phyloP scores from a whole-genome alignment of 73 alveolate species.

The Tetrahymena elliotti region DNA sequence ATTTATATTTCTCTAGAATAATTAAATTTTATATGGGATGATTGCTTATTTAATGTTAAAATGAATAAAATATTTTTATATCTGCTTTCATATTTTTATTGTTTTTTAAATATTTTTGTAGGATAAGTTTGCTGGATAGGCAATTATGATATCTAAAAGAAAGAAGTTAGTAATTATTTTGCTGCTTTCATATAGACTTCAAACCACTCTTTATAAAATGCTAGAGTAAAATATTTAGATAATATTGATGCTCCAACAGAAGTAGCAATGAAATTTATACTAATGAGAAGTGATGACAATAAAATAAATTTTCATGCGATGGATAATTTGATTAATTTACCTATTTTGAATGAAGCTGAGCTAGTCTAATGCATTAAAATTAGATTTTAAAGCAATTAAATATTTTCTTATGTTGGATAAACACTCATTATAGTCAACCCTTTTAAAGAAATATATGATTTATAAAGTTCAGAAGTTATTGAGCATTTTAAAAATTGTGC shows the following conservation, averaged over 20 bases:
- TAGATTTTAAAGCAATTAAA: conserved; percentile 70
- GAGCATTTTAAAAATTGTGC: conserved; percentile 27
- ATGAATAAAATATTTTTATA: too few relatives aligned
- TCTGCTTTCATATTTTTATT: neutral
- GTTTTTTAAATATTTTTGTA: neutral
- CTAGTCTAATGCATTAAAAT: conserved; percentile 63
- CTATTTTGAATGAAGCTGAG: conserved; percentile 61
- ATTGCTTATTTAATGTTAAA: too few relatives aligned
- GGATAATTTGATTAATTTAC: conserved; percentile 32
- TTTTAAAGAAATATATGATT: conserved; percentile 71
- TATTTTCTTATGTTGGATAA: conserved; percentile 94
- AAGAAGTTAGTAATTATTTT: neutral
- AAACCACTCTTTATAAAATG: neutral
- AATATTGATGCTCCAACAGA: neutral
- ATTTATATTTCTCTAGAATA: neutral
- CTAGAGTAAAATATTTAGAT: neutral
- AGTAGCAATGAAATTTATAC: neutral
- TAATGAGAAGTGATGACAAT: neutral
- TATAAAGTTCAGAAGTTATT: conserved; percentile 50
- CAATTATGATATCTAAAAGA: neutral
- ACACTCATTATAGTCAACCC: conserved; percentile 92
- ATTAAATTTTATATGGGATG: neutral
- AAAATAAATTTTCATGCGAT: neutral
- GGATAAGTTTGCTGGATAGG: neutral
- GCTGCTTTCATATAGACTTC: neutral